Conservation (phyloP, 2,329 filamentous ascomycete genomes). For the Geosmithia putterillii region DNA sequence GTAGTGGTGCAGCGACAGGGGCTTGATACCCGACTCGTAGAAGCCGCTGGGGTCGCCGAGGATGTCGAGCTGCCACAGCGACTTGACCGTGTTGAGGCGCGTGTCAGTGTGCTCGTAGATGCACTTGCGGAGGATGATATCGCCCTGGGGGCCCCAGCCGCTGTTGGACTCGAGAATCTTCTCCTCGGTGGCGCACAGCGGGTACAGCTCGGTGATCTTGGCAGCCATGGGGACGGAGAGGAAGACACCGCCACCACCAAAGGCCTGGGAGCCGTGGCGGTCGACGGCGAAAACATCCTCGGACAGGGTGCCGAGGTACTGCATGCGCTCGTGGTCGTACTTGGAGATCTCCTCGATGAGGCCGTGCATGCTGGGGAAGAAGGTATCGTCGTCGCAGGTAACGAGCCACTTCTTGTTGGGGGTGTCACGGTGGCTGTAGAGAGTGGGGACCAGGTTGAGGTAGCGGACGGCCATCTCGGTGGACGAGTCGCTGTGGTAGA, state of each 20-base stretch:
- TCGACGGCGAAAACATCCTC: constrained; percentile 49
- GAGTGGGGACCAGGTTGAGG: constrained; percentile 38
- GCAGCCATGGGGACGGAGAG: constrained; percentile 38
- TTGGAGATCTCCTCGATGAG: constrained; percentile 36
- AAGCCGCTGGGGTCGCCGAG: constrained; percentile 49
- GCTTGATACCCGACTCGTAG: constrained; percentile 49
- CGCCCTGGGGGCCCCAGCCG: constrained; percentile 47
- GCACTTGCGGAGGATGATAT: constrained; percentile 50
- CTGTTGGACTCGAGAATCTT: constrained; percentile 43
- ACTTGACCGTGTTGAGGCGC: constrained; percentile 41
- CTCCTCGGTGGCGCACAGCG: constrained; percentile 31
- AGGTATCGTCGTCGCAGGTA: constrained; percentile 53
- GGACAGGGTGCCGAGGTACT: constrained; percentile 50
- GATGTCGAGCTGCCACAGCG: constrained; percentile 50
- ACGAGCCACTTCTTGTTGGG: constrained; percentile 44
- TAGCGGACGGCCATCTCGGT: constrained; percentile 48
- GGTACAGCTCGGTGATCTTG: constrained; percentile 30
- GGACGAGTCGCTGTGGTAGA: constrained; percentile 38
- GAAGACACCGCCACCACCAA: constrained; percentile 52
- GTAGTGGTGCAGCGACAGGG: constrained; percentile 52
- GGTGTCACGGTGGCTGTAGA: constrained; percentile 39
- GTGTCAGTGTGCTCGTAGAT: constrained; percentile 51
- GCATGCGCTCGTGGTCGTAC: constrained; percentile 36
- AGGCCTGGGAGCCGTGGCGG: constrained; percentile 50
- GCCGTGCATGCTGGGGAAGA: constrained; percentile 46